These are phyloP conservation scores for Stephanodiscus triporus DNA, from an alignment of 108 stramenopile genomes.

Conservation along the genomic window DNA sequence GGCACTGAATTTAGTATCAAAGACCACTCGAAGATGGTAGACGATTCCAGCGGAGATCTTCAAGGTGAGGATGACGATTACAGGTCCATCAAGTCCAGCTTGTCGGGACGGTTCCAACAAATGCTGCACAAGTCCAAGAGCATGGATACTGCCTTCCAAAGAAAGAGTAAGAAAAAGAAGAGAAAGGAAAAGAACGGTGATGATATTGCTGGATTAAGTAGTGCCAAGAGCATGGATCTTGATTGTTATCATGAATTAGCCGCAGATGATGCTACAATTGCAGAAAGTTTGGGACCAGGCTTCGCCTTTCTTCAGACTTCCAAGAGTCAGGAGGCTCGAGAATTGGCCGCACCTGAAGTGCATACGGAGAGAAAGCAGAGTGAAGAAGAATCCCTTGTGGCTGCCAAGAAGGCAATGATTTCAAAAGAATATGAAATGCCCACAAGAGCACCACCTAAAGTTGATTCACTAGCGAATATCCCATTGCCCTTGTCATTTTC, in stretches of 20 bases:
- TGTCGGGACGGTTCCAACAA: slow-evolving; percentile 38
- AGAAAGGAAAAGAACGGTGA: neutral
- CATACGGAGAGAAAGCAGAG: slow-evolving; percentile 8
- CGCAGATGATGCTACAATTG: slow-evolving; percentile 14
- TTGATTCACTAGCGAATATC: slow-evolving; percentile 10
- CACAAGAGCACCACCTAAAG: neutral
- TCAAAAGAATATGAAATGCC: slow-evolving; percentile 27
- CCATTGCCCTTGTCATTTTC: slow-evolving; percentile 38
- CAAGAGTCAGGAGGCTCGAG: slow-evolving; percentile 15
- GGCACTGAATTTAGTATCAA: slow-evolving; percentile 11
- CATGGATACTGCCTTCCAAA: slow-evolving; percentile 21
- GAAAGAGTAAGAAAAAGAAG: slow-evolving; percentile 25
- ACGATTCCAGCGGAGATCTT: neutral
- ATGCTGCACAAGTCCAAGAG: slow-evolving; percentile 41
- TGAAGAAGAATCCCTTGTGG: slow-evolving; percentile 10
- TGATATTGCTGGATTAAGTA: neutral
- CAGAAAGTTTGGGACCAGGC: slow-evolving; percentile 39
- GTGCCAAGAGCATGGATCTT: slow-evolving; percentile 11
- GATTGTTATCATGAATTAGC: neutral
- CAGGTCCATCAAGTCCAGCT: slow-evolving; percentile 37
- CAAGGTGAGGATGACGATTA: slow-evolving; percentile 31
- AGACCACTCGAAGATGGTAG: neutral
- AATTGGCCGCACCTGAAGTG: neutral
- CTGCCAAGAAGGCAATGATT: slow-evolving; percentile 4
- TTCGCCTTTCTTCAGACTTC: slow-evolving; percentile 43